Evolutionary conservation across 371 early-diverging fungal species (phyloP).

Genomic region (Rhizopus stolonifer): DNA sequence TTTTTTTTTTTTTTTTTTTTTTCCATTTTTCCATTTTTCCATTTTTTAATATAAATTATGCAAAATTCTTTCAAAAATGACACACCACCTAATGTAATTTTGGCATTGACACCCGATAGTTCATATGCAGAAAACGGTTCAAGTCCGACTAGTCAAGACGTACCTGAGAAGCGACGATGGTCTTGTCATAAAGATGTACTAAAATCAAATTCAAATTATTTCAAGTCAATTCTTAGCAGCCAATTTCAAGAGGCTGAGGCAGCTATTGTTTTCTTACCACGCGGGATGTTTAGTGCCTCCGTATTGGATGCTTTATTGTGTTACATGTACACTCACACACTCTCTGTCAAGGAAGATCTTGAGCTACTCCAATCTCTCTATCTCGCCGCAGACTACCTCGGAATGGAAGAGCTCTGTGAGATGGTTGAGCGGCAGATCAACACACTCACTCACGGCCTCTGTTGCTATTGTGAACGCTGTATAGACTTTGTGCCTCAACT

Average conservation of each 20-base stretch:
- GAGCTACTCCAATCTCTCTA: slow-evolving; percentile 24
- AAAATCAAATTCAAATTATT: slow-evolving; percentile 34
- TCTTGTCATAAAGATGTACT: slow-evolving; percentile 38
- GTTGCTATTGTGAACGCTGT: slow-evolving; percentile 32
- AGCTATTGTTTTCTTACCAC: slow-evolving; percentile 32
- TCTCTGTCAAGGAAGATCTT: slow-evolving; percentile 4
- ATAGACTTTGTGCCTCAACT: slow-evolving; percentile 19
- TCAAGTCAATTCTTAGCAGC: slow-evolving; percentile 37
- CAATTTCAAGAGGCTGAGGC: slow-evolving; percentile 43
- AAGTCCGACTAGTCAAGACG: not conserved
- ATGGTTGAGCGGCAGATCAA: slow-evolving; percentile 14
- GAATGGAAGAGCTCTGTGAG: slow-evolving; percentile 27
- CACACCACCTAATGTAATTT: slow-evolving; percentile 26
- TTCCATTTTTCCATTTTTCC: slow-evolving; percentile 4
- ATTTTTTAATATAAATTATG: no score
- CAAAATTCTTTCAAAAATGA: not conserved
- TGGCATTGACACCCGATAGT: slow-evolving; percentile 22
- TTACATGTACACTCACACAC: slow-evolving; percentile 33
- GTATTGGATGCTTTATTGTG: slow-evolving; percentile 30
- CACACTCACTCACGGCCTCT: slow-evolving; percentile 22
- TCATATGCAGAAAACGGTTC: slow-evolving; percentile 3
- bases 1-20: slow-evolving; percentile 8
- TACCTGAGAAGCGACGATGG: slow-evolving; percentile 28
- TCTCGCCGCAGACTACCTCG: slow-evolving; percentile 37
- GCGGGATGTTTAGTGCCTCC: slow-evolving; percentile 29